Evolutionary conservation across 2,329 filamentous ascomycete species (phyloP).

Genomic region (Xenoacremonium recifei): DNA sequence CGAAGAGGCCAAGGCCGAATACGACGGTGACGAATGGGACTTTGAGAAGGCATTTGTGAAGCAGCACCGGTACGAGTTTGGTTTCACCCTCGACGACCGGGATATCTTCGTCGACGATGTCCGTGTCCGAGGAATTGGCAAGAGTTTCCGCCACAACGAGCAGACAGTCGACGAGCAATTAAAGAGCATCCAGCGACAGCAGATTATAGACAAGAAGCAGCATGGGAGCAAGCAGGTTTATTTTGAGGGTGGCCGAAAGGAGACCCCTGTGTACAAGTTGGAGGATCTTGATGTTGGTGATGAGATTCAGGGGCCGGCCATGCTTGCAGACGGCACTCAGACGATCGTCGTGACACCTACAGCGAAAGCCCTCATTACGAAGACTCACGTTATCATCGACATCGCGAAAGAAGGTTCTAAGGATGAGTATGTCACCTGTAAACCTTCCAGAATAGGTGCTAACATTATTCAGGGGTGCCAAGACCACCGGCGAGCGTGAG

Average conservation of each 20-base stretch:
- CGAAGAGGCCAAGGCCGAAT: conserved; percentile 59
- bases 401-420: conserved; percentile 57
- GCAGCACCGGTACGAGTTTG: conserved; percentile 90
- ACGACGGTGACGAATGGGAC: conserved; percentile 69
- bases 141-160: conserved; percentile 76
- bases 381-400: conserved; percentile 89
- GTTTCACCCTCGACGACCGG: conserved; percentile 79
- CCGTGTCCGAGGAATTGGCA: conserved; percentile 82
- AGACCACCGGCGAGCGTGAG: conserved; percentile 21
- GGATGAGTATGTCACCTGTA: conserved; percentile 25
- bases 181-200: conserved; percentile 61
- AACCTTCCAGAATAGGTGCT: background rate
- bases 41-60: conserved; percentile 82
- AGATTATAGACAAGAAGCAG: conserved; percentile 56
- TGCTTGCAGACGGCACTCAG: conserved; percentile 84
- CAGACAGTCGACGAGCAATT: conserved; percentile 85
- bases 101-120: conserved; percentile 92
- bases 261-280: conserved; percentile 82
- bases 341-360: conserved; percentile 87
- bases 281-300: conserved; percentile 72
- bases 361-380: conserved; percentile 72
- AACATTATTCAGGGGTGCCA: conserved; percentile 16
- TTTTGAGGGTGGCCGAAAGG: conserved; percentile 75
- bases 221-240: conserved; percentile 72
- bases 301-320: conserved; percentile 74